Evolutionary conservation across 495 filamentous ascomycete genomes (phyloP), one percentile per base, ranked within the genome.

Genomic region (Penicillium coprophilum): DNA sequence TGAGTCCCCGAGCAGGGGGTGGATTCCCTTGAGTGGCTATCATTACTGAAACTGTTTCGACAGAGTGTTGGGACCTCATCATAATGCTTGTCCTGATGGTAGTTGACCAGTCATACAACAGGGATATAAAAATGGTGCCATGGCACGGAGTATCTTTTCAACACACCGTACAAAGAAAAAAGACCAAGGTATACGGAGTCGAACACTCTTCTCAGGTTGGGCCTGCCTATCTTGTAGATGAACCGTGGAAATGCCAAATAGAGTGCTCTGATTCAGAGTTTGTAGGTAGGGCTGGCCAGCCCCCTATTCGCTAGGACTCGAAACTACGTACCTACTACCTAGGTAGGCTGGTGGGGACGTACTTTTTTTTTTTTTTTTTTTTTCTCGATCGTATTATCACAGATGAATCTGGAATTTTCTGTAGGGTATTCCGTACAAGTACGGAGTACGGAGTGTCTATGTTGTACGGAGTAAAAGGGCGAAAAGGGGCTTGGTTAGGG

Each of bases 31-130:
- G 55, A 47, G 53, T 54, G 63, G 46, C 56, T 64, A 68, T 68
- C 65, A 68, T 61, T 68, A 66, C 65, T 63, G 41, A 44, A 68
- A 66, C 59, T 63, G 63, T 24, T 61, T 60, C 58, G 58, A 59
- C 45, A 40, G 56, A 11, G 31, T 6, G 21, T 50, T 36, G 45
- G 57, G 57, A 54, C 34, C 43, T 43, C 38, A 39, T 49, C 45
- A 45, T 49, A 48, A 53, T 56, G 48, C 41, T 45, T 49, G 32
- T 31, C 51, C 34, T 45, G 46, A 49, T 32, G 30, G 32, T 50
- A 13, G 15, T 43, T 30, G 47, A 43, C 39, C 44, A 23, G 19
- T 46, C 31, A 19, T 31, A 21, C 15, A n/a, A 38, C 34, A 9
- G 10, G 34, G 13, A 36, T n/a, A 34, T 36, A 38, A 13, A 17